Percentiles rank a stretch among this genome's conserved stretches.
Evolutionary conservation across 2,329 filamentous ascomycete genomes (phyloP).

Genomic region (Colletotrichum spinosum): DNA sequence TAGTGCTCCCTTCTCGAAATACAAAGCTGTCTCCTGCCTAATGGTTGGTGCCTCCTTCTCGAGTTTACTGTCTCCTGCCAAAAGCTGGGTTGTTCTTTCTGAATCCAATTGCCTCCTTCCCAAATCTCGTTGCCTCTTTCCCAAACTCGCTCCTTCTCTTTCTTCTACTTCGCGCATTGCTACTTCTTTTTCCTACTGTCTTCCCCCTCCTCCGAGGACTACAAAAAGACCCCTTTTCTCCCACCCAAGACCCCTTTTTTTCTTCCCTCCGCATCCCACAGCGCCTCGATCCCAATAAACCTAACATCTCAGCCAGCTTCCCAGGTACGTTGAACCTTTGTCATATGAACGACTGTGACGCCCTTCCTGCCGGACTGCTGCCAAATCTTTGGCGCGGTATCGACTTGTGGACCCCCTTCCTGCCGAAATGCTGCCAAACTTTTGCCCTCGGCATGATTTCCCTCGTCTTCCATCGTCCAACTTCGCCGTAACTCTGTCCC

Average conservation of each 20-base stretch:
- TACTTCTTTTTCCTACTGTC: slow-evolving; percentile 5
- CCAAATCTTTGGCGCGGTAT: too few relatives aligned
- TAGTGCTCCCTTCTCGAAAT: too few relatives aligned
- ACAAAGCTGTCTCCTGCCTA: too few relatives aligned
- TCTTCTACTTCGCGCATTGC: background rate
- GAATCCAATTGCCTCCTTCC: background rate
- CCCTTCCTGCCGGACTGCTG: too few relatives aligned
- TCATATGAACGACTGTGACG: too few relatives aligned
- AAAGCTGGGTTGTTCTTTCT: background rate
- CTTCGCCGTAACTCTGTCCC: too few relatives aligned
- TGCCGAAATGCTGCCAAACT: too few relatives aligned
- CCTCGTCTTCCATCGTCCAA: too few relatives aligned
- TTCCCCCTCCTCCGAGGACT: slow-evolving; percentile 6
- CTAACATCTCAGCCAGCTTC: background rate
- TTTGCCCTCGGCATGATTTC: too few relatives aligned
- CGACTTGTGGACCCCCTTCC: too few relatives aligned
- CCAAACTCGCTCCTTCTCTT: background rate
- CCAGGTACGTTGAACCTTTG: background rate
- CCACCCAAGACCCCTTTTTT: background rate
- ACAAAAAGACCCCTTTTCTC: background rate
- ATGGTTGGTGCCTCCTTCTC: too few relatives aligned
- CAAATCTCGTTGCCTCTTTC: background rate
- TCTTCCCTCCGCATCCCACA: background rate
- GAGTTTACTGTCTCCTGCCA: too few relatives aligned
- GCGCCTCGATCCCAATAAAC: background rate